Evolutionary conservation across 257 asterid genomes (phyloP).

Genomic region (Henckelia pumila): DNA sequence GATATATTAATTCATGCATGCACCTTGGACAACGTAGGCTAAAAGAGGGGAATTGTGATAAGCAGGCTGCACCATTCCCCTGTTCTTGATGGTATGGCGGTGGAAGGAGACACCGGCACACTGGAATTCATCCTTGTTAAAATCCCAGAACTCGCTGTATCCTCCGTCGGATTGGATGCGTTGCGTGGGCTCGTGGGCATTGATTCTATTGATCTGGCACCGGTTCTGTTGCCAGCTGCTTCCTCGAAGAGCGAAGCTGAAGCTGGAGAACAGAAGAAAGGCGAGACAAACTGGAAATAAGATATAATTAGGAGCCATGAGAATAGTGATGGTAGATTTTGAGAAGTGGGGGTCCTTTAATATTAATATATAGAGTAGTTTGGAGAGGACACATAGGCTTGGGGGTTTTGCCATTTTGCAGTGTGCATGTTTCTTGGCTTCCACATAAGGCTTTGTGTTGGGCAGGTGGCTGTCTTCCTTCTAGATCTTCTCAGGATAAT

Average conservation of each 20-base stretch:
- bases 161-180: constrained; percentile 57
- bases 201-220: constrained; percentile 48
- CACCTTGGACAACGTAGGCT: constrained; percentile 50
- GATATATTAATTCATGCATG: background rate
- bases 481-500: too few relatives aligned
- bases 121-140: constrained; percentile 41
- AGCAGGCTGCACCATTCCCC: constrained; percentile 46
- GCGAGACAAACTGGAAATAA: constrained; percentile 23
- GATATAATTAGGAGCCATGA: constrained; percentile 19
- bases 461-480: constrained; percentile 47
- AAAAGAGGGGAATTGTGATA: constrained; percentile 54
- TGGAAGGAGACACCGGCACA: constrained; percentile 59
- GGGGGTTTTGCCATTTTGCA: constrained; percentile 48
- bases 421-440: constrained; percentile 49
- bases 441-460: constrained; percentile 34
- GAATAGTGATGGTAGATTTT: background rate
- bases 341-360: constrained; percentile 25
- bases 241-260: constrained; percentile 14
- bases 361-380: constrained; percentile 17
- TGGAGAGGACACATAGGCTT: constrained; percentile 41
- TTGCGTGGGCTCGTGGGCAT: constrained; percentile 38
- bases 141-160: constrained; percentile 50
- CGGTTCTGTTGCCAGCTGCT: constrained; percentile 33
- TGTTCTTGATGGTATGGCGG: constrained; percentile 40
- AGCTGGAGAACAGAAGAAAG: constrained; percentile 33